Base-by-base conservation (phyloP, 2,329 filamentous ascomycete genomes). In the Zymoseptoria pseudotritici region DNA sequence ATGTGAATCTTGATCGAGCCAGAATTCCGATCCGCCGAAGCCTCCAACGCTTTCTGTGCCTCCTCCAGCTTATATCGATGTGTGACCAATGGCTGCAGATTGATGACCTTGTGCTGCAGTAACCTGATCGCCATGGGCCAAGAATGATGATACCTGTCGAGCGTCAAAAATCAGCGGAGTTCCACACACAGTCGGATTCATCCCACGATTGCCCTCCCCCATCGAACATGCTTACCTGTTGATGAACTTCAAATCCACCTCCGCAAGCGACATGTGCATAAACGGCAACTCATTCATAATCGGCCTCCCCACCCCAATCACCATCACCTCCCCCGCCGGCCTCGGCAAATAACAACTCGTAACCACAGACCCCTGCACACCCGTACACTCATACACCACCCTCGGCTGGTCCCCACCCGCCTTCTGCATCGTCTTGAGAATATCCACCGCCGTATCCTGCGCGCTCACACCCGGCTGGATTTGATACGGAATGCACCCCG, bases 91-190 rank as follows among this genome's bases (percentile, higher is more conserved):
- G 79, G 80, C 67, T 85, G 85, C 20, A 87, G 74, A 67, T 88
- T 80, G 8, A 89, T 69, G 1, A 88, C 77, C 0, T 81, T 82
- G 3, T 84, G 83, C 50, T 78, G 79, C 26, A 89, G 69, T 54
- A 82, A 83, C 6, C 82, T 77, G 36, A 89, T 86, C 0, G 83
- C 86, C 0, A 82, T 80, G 0, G 86, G 86, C 86, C 86, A 89
- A 0, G 86, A 88, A 67, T 89, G 85, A 50, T 81, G 78, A 69
- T 89, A 89, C 7, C 86, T 79, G 71, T 89, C 73, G 89, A 89
- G 46, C 81, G 83, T 24, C 24, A 5, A 26, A 89, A 76, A 65
- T 88, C 79, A 63, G 89, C 62, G 5, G 1, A 59, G 10, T n/a
- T 19, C 21, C 36, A 4, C 11, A 8, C 7, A 2, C 6, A 3